These are phyloP conservation scores for Phytophthora constricta DNA, from an alignment of 352 stramenopile species.

Conservation along the genomic window DNA sequence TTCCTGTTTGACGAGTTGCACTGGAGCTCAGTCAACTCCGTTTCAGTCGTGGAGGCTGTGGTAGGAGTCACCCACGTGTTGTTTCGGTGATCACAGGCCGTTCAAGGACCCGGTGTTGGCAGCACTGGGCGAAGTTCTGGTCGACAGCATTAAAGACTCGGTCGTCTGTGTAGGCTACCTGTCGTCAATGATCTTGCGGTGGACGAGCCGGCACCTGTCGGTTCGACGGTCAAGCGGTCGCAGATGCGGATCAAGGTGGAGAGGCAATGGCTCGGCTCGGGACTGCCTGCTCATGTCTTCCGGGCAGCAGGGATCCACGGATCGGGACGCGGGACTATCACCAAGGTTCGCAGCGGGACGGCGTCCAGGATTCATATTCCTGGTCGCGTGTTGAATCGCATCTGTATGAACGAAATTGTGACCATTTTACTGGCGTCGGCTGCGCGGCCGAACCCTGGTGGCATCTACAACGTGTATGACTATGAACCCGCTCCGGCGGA, in stretches of 20 bases:
- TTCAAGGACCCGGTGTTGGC: conserved; percentile 74
- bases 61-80: conserved; percentile 77
- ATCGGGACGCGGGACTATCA: conserved; percentile 80
- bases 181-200: conserved; percentile 85
- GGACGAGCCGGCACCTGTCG: conserved; percentile 80
- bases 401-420: conserved; percentile 93
- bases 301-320: conserved; percentile 93
- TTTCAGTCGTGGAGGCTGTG: conserved; percentile 58
- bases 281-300: conserved; percentile 87
- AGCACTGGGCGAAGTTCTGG: conserved; percentile 46
- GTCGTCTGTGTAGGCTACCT: conserved; percentile 91
- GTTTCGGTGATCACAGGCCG: conserved; percentile 67
- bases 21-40: conserved; percentile 49
- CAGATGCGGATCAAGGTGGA: conserved; percentile 85
- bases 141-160: conserved; percentile 47
- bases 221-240: conserved; percentile 68
- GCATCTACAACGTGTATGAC: conserved; percentile 92
- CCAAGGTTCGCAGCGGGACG: conserved; percentile 72
- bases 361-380: conserved; percentile 79
- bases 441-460: conserved; percentile 55
- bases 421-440: conserved; percentile 79
- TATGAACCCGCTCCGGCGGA: conserved; percentile 86
- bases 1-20: conserved; percentile 83
- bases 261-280: conserved; percentile 69
- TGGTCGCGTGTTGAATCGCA: conserved; percentile 84